These are phyloP conservation scores for Leccinum subgranulosum DNA, from an alignment of 768 basidiomycete genomes.

Conservation along the genomic window DNA sequence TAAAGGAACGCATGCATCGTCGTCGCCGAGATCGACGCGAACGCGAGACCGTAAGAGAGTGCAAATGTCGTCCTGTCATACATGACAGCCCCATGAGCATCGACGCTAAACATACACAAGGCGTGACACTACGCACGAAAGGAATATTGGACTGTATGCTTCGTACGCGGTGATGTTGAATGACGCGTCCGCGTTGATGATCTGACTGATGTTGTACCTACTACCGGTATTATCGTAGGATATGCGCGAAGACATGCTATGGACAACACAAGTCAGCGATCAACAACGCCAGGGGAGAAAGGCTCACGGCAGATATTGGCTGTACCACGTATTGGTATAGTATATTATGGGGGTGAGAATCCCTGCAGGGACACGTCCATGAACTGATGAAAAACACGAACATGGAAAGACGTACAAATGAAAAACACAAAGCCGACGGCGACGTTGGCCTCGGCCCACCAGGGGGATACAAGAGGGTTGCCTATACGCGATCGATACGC, in stretches of 20 bases:
- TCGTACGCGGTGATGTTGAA: constrained; percentile 56
- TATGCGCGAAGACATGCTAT: constrained; percentile 56
- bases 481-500: constrained; percentile 4
- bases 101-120: not conserved
- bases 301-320: constrained; percentile 47
- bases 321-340: constrained; percentile 64
- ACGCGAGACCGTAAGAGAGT: constrained; percentile 77
- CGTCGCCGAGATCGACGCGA: constrained; percentile 76
- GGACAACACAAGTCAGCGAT: not conserved
- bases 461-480: constrained; percentile 70
- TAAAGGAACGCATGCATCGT: constrained; percentile 70
- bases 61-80: constrained; percentile 56
- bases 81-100: not conserved
- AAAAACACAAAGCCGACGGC: constrained; percentile 60
- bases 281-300: not conserved
- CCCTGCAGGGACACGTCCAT: constrained; percentile 41
- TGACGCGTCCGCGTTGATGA: constrained; percentile 51
- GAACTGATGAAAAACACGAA: constrained; percentile 48
- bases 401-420: constrained; percentile 47
- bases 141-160: constrained; percentile 58
- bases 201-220: constrained; percentile 54
- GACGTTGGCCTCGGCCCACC: constrained; percentile 81
- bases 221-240: constrained; percentile 40
- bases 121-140: constrained; percentile 35
- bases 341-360: constrained; percentile 61